phyloP scores from a whole-genome alignment of 148 eudicot species.

The Silene conica region DNA sequence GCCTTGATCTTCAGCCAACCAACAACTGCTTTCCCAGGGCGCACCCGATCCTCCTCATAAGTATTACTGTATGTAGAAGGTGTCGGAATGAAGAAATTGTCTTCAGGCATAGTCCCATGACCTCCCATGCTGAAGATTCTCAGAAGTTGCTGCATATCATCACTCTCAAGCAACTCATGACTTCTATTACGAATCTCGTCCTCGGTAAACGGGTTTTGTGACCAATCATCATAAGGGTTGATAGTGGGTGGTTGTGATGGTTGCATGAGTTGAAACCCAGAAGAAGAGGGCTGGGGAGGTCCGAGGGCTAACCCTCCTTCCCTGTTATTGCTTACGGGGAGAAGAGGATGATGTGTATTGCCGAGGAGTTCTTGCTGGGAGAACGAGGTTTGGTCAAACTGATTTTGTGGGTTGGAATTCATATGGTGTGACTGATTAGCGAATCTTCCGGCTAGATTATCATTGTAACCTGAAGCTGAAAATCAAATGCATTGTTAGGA shows the following conservation, averaged over 20 bases:
- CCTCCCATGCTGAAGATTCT: constrained; percentile 77
- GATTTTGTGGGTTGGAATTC: constrained; percentile 43
- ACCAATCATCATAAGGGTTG: constrained; percentile 72
- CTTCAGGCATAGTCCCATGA: constrained; percentile 46
- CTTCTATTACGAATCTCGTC: constrained; percentile 86
- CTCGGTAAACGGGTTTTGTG: constrained; percentile 57
- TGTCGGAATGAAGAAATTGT: constrained; percentile 55
- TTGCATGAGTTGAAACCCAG: constrained; percentile 41
- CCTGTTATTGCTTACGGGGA: constrained; percentile 30
- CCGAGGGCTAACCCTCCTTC: constrained; percentile 55
- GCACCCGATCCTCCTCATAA: constrained; percentile 52
- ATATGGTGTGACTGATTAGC: constrained; percentile 41
- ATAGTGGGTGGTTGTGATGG: constrained; percentile 41
- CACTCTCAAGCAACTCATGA: constrained; percentile 83
- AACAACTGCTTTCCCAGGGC: constrained; percentile 74
- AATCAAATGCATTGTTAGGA: constrained; percentile 2
- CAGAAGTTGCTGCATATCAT: constrained; percentile 90
- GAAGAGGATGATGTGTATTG: constrained; percentile 42
- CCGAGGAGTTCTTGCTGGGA: constrained; percentile 36
- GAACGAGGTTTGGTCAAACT: constrained; percentile 40
- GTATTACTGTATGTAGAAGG: constrained; percentile 41
- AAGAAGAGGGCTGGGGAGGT: constrained; percentile 49
- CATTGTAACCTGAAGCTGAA: constrained; percentile 50
- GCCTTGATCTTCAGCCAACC: constrained; percentile 97
- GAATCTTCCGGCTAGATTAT: constrained; percentile 42